Percentiles rank a stretch among this genome's conserved stretches.
phyloP scores from a whole-genome alignment of 2,329 filamentous ascomycete genomes.

The Phyllosticta capitalensis region DNA sequence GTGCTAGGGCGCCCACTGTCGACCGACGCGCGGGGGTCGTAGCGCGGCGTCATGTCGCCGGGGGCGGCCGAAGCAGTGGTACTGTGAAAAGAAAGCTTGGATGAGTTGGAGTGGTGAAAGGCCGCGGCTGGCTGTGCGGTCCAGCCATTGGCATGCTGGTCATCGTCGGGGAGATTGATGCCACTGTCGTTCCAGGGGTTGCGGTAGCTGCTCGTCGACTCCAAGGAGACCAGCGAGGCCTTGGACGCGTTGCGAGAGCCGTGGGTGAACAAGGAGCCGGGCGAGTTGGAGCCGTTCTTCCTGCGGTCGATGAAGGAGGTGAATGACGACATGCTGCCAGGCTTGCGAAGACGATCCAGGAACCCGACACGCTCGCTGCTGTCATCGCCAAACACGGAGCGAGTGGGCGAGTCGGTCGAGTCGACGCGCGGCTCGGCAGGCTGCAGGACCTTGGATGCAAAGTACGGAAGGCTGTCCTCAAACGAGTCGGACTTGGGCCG shows the following conservation, averaged over 20 bases:
- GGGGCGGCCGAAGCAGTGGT: slow-evolving; percentile 38
- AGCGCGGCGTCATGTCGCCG: slow-evolving; percentile 75
- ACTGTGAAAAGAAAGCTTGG: slow-evolving; percentile 27
- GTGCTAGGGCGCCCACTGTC: slow-evolving; percentile 89
- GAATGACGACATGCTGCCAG: slow-evolving; percentile 86
- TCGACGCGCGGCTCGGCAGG: slow-evolving; percentile 70
- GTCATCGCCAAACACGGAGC: slow-evolving; percentile 73
- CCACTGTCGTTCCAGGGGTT: slow-evolving; percentile 98
- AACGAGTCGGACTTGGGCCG: slow-evolving; percentile 99
- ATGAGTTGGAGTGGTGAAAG: slow-evolving; percentile 16
- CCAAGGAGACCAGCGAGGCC: slow-evolving; percentile 89
- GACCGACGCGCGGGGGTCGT: slow-evolving; percentile 73
- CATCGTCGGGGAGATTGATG: slow-evolving; percentile 86
- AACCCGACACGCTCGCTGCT: slow-evolving; percentile 67
- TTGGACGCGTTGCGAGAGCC: slow-evolving; percentile 85
- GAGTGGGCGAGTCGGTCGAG: slow-evolving; percentile 79
- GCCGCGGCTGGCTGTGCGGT: slow-evolving; percentile 22
- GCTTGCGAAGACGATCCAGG: slow-evolving; percentile 88
- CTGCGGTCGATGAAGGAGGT: slow-evolving; percentile 92
- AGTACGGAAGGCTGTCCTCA: slow-evolving; percentile 92
- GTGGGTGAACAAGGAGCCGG: slow-evolving; percentile 73
- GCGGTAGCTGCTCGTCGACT: slow-evolving; percentile 89
- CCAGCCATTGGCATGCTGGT: slow-evolving; percentile 41
- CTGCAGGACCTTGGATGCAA: slow-evolving; percentile 92
- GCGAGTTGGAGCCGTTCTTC: slow-evolving; percentile 81